Base-by-base conservation (phyloP, 2,329 filamentous ascomycete species). In the Aspergillus sp. region DNA sequence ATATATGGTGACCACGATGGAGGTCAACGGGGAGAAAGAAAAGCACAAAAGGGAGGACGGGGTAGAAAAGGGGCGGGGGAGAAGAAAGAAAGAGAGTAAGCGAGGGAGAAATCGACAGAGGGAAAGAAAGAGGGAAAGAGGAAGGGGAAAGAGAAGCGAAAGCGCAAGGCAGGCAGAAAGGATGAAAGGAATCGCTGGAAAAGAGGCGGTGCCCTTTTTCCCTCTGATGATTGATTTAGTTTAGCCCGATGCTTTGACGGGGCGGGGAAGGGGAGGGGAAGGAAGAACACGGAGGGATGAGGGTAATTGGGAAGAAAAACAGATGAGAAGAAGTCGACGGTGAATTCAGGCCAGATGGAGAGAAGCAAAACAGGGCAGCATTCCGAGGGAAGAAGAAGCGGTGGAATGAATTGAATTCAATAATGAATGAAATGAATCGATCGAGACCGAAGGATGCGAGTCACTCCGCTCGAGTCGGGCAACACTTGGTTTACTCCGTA, bases 1-100 rank as follows among this genome's bases (percentile, higher is more conserved):
- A 80, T 77, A 69, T 69, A 67, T 61, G 49, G 59, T 60, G 67
- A 66, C 63, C 66, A 63, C 63, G 52, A 67, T 58, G 63, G 58
- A 54, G 62, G 58, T 51, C 49, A 60, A 31, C 57, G 54, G 56
- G 54, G 52, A 50, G 58, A 58, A 61, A 55, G 32, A 61, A 59
- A 56, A 46, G 54, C 57, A 60, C 54, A 52, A 29, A 54, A 47
- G 51, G 55, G 59, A 63, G 29, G 29, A 49, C 50, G 50, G 47
- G 31, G 54, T 49, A 60, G 54, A 51, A 26, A 36, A 46, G 29
- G 42, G 26, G 29, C 11, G 26, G 54, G 11, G 32, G 46, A 55
- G 49, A 49, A 47, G 32, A 47, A 32, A 31, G 26, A 42, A 16
- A 53, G 39, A 26, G 26, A 51, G 54, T 36, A 22, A 57, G 32